Conservation (phyloP, 495 filamentous ascomycete species). For the Parachaetomium inaequale region DNA sequence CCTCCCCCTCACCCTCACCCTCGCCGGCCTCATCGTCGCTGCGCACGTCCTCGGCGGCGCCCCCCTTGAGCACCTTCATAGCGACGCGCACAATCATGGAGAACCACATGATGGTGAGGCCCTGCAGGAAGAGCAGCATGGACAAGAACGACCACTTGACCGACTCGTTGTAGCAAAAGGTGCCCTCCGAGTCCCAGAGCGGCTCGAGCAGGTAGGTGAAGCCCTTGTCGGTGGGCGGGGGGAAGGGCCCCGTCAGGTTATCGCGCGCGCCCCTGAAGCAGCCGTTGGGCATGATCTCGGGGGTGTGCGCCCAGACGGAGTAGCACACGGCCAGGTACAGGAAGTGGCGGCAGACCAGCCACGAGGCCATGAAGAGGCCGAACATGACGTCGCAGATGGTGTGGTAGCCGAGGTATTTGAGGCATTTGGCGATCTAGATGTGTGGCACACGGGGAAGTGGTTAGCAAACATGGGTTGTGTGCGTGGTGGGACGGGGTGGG, state of each 20-base stretch:
- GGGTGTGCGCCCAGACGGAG: conserved; percentile 71
- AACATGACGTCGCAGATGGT: conserved; percentile 78
- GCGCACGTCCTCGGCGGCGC: conserved; percentile 78
- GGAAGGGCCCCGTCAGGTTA: conserved; percentile 52
- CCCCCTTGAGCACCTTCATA: conserved; percentile 66
- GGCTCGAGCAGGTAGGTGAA: conserved; percentile 63
- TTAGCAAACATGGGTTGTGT: background rate
- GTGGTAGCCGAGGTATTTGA: conserved; percentile 80
- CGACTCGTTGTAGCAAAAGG: conserved; percentile 69
- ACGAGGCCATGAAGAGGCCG: conserved; percentile 79
- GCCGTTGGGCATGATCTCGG: conserved; percentile 57
- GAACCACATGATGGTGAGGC: conserved; percentile 83
- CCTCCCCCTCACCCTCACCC: conserved; percentile 54
- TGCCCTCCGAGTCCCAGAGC: conserved; percentile 62
- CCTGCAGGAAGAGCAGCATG: conserved; percentile 73
- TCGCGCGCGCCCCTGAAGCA: conserved; percentile 59
- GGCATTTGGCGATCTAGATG: conserved; percentile 91
- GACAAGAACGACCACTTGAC: conserved; percentile 73
- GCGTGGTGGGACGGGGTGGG: background rate
- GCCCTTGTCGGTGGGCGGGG: conserved; percentile 54
- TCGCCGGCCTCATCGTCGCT: conserved; percentile 90
- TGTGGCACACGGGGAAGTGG: conserved; percentile 31
- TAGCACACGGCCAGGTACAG: conserved; percentile 73
- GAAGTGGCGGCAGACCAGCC: conserved; percentile 81
- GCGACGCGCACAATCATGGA: conserved; percentile 81